Base-by-base conservation (phyloP, 495 filamentous ascomycete genomes). In the Neurospora sp. region DNA sequence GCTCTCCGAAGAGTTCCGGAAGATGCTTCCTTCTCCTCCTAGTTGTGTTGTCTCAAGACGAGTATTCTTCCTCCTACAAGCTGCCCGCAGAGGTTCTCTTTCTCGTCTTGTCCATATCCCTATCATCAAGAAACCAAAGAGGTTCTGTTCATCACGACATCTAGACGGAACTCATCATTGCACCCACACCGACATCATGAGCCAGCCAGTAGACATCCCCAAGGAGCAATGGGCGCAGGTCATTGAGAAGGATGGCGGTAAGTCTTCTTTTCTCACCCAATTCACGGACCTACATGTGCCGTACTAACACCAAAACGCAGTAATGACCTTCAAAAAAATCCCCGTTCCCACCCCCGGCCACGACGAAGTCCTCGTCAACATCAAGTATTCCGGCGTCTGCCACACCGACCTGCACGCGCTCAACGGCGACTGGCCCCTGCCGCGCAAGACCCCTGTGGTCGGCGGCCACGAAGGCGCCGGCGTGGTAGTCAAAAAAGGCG, bases 381-480 rank as follows among this genome's bases (percentile, higher is more conserved):
- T 97, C 84, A 91, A 91, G 78, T 97, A 91, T 86, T 90, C 92
- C 12, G 94, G 94, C 78, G 94, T 97, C 75, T 97, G 94, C 85
- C 94, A 96, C 84, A 96, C 94, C 0, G 92, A 93, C 79, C 83
- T 93, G 14, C 92, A 94, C 83, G 93, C 93, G 48, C 83, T 94
- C 81, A 92, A 91, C 70, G 92, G 93, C 74, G 92, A 96, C 83
- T 96, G 94, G 93, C 94, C 94, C 6, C 80, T 96, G 44, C 78
- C 84, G 2, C 88, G 88, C 74, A 97, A 97, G 84, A 84, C 91
- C 27, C 92, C 93, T 18, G 84, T 96, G 10, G 90, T 97, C 37
- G 93, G 94, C 76, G 94, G 94, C n/a, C 94, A 97, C 82, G 94
- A 97, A 82, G 94, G 92, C 72, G 92, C 93, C 44, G 94, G 94